These are phyloP conservation scores for Pyricularia pennisetigena DNA, from an alignment of 2,329 filamentous ascomycete genomes.

Conservation along the genomic window DNA sequence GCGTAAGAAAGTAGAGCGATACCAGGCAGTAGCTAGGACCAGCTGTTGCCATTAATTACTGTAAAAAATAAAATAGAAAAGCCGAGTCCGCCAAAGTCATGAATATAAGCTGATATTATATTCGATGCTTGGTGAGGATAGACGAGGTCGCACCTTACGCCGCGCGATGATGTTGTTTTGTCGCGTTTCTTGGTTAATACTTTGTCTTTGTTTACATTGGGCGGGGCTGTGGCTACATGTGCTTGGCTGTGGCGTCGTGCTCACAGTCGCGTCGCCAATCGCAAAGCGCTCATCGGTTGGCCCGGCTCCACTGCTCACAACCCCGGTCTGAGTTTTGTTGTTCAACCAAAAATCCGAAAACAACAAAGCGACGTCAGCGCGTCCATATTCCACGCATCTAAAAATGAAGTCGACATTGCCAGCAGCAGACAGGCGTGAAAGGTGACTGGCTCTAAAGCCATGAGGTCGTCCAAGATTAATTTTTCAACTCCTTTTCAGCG, in stretches of 20 bases:
- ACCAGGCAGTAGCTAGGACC: background rate
- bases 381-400: background rate
- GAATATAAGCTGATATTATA: background rate
- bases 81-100: background rate
- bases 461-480: too few species aligned
- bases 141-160: background rate
- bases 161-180: background rate
- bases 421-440: background rate
- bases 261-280: background rate
- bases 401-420: background rate
- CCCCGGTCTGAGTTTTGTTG: background rate
- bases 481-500: too few species aligned
- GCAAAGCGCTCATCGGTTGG: background rate
- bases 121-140: background rate
- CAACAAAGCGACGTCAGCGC: background rate
- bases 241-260: background rate
- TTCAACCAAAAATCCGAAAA: background rate
- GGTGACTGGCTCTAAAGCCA: background rate
- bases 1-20: background rate
- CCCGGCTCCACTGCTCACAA: background rate
- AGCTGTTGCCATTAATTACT: background rate
- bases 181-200: background rate
- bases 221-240: background rate
- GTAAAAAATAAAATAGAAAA: background rate
- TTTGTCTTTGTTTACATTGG: constrained; percentile 1